A percentile compares a stretch with the other conserved stretches of the same genome.
These are phyloP conservation scores for Trebouxia sp. DNA, from an alignment of 139 green algal species.

Conservation along the genomic window DNA sequence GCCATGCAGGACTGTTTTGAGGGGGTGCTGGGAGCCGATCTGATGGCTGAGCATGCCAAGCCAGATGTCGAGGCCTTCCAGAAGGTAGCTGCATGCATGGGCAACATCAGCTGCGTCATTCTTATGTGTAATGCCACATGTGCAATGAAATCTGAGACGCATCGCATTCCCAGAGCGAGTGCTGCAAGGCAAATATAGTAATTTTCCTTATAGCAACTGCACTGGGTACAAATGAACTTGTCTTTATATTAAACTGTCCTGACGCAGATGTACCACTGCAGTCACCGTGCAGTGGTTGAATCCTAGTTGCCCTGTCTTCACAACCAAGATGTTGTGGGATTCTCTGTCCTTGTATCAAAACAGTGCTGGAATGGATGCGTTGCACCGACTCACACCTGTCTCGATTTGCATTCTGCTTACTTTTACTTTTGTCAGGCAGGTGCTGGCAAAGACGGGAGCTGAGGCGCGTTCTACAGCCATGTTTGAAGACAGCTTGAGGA, in stretches of 20 bases:
- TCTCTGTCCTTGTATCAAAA: not conserved
- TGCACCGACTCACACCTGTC: not conserved
- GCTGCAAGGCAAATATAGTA: too few species aligned
- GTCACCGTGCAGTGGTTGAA: too few species aligned
- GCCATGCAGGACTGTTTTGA: constrained; percentile 27
- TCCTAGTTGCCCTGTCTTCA: not conserved
- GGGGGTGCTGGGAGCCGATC: constrained; percentile 23
- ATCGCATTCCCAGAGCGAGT: too few species aligned
- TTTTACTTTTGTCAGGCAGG: not conserved
- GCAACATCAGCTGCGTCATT: not conserved
- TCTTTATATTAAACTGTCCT: not conserved
- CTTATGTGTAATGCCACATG: too few species aligned
- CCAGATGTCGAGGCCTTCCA: constrained; percentile 22
- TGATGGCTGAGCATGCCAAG: constrained; percentile 24
- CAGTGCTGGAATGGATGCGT: not conserved
- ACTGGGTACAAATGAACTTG: not conserved
- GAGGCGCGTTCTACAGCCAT: constrained; percentile 12
- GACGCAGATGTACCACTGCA: not conserved
- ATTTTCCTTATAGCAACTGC: not conserved
- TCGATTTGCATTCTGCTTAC: not conserved
- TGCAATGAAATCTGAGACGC: too few species aligned
- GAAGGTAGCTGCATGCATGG: not conserved
- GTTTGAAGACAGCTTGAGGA: constrained; percentile 35
- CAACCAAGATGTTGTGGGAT: too few species aligned
- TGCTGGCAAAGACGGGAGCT: not conserved